Evolutionary conservation across 441 rosid species (phyloP).

Genomic region (Pelargonium hybrid): DNA sequence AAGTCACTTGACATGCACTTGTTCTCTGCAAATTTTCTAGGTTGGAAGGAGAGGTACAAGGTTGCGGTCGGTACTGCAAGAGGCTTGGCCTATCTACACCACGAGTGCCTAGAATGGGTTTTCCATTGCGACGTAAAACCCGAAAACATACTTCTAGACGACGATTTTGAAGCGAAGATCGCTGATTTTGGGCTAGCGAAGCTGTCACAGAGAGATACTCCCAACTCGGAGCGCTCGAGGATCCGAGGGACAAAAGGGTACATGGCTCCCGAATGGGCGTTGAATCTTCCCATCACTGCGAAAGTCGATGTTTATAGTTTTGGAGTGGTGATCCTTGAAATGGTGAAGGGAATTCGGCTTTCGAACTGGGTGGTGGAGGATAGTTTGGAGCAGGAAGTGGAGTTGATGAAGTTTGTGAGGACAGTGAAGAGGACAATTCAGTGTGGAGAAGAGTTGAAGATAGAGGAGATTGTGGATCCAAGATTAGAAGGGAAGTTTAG

Average conservation of each 20-base stretch:
- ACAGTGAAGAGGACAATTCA: too few species aligned
- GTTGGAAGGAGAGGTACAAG: neutral
- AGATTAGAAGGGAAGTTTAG: too few species aligned
- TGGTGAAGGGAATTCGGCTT: too few species aligned
- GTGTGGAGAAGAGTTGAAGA: too few species aligned
- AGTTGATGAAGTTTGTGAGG: too few species aligned
- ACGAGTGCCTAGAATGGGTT: neutral
- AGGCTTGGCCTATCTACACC: neutral
- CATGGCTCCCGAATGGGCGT: neutral
- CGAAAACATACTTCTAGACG: neutral
- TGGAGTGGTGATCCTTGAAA: too few species aligned
- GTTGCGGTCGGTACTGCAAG: neutral
- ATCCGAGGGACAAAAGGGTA: neutral
- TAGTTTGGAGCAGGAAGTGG: too few species aligned
- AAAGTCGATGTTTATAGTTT: too few species aligned
- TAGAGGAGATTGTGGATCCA: too few species aligned
- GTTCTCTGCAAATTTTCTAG: neutral
- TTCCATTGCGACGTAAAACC: neutral
- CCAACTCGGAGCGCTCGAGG: neutral
- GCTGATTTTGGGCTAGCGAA: neutral
- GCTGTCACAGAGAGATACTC: neutral
- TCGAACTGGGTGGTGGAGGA: too few species aligned
- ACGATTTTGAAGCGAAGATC: neutral
- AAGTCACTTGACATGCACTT: neutral
- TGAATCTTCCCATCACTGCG: too few species aligned